Percentiles rank a stretch among this genome's conserved stretches.
These are phyloP conservation scores for Fusarium solani-melongenae DNA, from an alignment of 2,329 filamentous ascomycete genomes.

Conservation along the genomic window DNA sequence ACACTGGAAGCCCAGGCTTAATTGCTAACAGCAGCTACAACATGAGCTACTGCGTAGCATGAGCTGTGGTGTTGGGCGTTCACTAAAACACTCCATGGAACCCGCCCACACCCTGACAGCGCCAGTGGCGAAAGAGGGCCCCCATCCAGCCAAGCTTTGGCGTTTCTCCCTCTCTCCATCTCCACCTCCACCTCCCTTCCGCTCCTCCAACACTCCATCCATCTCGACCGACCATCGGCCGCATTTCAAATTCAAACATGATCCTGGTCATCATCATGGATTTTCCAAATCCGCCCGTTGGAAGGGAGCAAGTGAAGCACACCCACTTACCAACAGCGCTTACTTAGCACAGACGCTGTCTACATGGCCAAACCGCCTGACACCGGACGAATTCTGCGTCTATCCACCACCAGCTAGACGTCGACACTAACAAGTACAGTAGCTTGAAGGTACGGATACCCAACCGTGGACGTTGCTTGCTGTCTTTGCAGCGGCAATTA, in stretches of 20 bases:
- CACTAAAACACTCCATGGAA: conserved; percentile 1
- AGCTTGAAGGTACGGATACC: conserved; percentile 11
- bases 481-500: not conserved
- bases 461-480: not conserved
- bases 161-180: conserved; percentile 17
- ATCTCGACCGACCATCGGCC: conserved; percentile 3
- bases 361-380: conserved; percentile 9
- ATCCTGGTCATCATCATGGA: conserved; percentile 31
- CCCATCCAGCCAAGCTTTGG: conserved; percentile 15
- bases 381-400: conserved; percentile 14
- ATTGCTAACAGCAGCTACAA: not conserved
- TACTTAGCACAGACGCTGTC: not conserved
- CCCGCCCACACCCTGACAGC: not conserved
- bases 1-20: not conserved
- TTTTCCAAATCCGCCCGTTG: conserved; percentile 23
- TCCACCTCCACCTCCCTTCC: conserved; percentile 17
- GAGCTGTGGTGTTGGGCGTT: not conserved
- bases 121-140: conserved; percentile 24
- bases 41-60: not conserved
- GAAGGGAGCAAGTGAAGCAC: conserved; percentile 7
- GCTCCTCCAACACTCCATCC: conserved; percentile 8
- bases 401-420: conserved; percentile 15
- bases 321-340: conserved; percentile 9
- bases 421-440: not conserved
- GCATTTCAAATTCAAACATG: conserved; percentile 13